Percentiles rank a stretch among this genome's conserved stretches.
Conservation (phyloP, 805 yeast genomes). For the Ogataea corticis region DNA sequence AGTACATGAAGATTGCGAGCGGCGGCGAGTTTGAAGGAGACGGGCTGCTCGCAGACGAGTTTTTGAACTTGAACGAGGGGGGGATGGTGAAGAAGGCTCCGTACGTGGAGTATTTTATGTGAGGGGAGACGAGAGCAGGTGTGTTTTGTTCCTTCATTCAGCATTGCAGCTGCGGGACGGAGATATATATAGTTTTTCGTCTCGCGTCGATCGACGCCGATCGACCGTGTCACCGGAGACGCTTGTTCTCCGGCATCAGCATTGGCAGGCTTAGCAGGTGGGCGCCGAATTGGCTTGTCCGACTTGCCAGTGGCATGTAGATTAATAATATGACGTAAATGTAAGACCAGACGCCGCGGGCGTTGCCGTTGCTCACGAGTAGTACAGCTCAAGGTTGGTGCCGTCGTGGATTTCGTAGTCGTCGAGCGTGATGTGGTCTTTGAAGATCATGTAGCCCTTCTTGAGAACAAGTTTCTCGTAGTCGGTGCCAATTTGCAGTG, state of each 20-base stretch:
- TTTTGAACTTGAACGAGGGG: conserved; percentile 18
- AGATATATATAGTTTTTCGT: neutral
- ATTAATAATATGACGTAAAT: neutral
- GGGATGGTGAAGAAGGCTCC: conserved; percentile 37
- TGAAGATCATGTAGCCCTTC: conserved; percentile 80
- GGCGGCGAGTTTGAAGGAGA: conserved; percentile 28
- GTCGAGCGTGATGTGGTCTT: conserved; percentile 88
- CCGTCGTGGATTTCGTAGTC: conserved; percentile 95
- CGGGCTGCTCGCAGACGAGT: conserved; percentile 13
- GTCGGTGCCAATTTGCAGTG: conserved; percentile 79
- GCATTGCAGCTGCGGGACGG: no score
- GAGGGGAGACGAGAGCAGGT: conserved; percentile 2
- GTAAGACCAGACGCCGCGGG: neutral
- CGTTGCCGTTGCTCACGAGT: conserved; percentile 41
- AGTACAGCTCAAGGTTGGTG: conserved; percentile 81
- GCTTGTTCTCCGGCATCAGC: no score
- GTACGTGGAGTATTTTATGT: conserved; percentile 43
- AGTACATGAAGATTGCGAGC: conserved; percentile 43
- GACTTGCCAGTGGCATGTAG: neutral
- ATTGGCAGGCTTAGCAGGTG: no score
- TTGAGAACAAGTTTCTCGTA: conserved; percentile 68
- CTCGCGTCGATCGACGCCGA: no score
- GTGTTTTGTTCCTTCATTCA: no score
- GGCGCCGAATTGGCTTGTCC: no score
- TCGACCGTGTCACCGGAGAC: no score